These are phyloP conservation scores for Candida nitratophila DNA, from an alignment of 805 yeast species.

Conservation along the genomic window DNA sequence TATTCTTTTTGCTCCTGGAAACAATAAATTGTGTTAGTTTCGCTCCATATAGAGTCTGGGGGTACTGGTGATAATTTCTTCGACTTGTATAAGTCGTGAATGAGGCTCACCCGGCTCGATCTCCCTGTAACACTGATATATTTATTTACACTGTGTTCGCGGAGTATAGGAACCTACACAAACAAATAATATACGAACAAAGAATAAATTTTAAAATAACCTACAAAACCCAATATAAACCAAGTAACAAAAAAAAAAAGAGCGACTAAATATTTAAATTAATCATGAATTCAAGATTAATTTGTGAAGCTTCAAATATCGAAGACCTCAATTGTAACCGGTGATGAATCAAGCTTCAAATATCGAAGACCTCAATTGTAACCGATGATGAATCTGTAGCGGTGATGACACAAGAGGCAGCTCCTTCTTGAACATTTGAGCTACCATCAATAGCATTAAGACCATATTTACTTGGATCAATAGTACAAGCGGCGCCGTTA, in stretches of 20 bases:
- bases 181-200: no score
- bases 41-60: no score
- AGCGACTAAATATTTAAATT: background rate
- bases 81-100: no score
- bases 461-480: slow-evolving; percentile 61
- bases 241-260: background rate
- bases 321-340: no score
- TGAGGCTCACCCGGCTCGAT: no score
- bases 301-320: no score
- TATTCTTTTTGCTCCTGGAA: no score
- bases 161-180: no score
- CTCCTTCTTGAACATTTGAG: slow-evolving; percentile 38
- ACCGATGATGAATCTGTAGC: slow-evolving; percentile 60
- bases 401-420: slow-evolving; percentile 78
- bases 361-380: slow-evolving; percentile 61
- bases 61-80: no score
- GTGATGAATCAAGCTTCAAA: slow-evolving; percentile 6
- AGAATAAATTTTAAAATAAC: background rate
- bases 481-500: slow-evolving; percentile 72
- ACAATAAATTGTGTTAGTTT: no score
- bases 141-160: no score
- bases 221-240: background rate
- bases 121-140: no score
- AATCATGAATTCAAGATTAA: background rate
- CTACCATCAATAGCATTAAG: slow-evolving; percentile 47